These are phyloP conservation scores for Melastoma candidum DNA, from an alignment of 441 rosid species.

Conservation along the genomic window DNA sequence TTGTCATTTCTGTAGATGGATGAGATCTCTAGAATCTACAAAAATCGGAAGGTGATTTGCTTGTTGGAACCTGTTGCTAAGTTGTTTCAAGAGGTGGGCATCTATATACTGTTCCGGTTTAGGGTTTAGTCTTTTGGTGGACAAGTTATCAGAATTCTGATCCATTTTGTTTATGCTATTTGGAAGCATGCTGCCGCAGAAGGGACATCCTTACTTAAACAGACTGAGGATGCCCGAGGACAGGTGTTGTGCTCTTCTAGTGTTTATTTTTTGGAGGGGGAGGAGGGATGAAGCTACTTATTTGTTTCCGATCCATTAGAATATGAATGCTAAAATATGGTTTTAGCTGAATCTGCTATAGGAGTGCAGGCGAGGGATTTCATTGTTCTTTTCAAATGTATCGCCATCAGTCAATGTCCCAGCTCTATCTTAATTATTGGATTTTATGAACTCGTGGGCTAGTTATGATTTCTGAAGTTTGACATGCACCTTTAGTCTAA, in stretches of 20 bases:
- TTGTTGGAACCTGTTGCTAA: constrained; percentile 9
- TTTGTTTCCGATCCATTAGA: neutral
- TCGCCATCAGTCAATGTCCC: too few relatives aligned
- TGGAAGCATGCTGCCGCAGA: constrained; percentile 7
- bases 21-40: constrained; percentile 6
- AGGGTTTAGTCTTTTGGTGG: neutral
- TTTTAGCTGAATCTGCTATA: too few relatives aligned
- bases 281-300: neutral
- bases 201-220: constrained; percentile 5
- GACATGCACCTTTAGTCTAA: neutral
- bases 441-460: too few relatives aligned
- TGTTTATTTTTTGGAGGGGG: too few relatives aligned
- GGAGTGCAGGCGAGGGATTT: too few relatives aligned
- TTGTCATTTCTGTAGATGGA: constrained; percentile 2
- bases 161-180: neutral
- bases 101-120: neutral
- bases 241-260: neutral
- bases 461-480: too few relatives aligned
- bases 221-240: constrained; percentile 6
- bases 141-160: neutral
- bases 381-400: too few relatives aligned
- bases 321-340: too few relatives aligned
- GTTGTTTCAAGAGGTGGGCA: constrained; percentile 7
- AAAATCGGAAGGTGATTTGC: constrained; percentile 1
- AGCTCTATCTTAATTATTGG: too few relatives aligned